phyloP scores from a whole-genome alignment of 495 filamentous ascomycete species.

The Penicillium egyptiacum region DNA sequence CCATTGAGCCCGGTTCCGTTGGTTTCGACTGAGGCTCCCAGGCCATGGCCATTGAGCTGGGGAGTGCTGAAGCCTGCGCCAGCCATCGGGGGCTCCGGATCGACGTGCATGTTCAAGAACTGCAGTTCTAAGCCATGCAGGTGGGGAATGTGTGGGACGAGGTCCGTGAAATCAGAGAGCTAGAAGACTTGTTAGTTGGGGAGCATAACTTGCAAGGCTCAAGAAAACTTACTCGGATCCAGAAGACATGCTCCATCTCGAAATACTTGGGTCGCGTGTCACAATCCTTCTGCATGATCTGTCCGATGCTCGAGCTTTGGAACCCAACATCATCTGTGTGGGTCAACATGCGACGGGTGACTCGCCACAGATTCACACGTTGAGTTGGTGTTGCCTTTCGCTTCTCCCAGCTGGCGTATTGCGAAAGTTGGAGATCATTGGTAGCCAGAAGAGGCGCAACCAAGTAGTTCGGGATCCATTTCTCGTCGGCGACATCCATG shows the following conservation, averaged over 20 bases:
- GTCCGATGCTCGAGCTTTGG: constrained; percentile 38
- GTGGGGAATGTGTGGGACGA: constrained; percentile 68
- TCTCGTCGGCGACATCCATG: constrained; percentile 51
- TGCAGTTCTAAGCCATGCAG: constrained; percentile 60
- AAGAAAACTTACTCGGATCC: constrained; percentile 61
- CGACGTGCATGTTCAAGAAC: constrained; percentile 50
- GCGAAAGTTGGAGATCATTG: constrained; percentile 69
- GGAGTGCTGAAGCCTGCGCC: constrained; percentile 8
- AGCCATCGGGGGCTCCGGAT: constrained; percentile 35
- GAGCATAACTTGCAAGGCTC: background rate
- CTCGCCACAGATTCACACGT: constrained; percentile 53
- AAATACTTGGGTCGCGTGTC: constrained; percentile 55
- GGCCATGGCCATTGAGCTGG: constrained; percentile 38
- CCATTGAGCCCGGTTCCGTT: constrained; percentile 38
- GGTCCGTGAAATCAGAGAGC: constrained; percentile 73
- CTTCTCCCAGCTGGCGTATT: constrained; percentile 71
- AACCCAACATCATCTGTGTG: constrained; percentile 44
- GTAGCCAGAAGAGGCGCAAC: constrained; percentile 73
- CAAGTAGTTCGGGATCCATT: constrained; percentile 77
- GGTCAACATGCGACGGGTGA: constrained; percentile 51
- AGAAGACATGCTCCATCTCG: constrained; percentile 65
- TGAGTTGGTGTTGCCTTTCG: constrained; percentile 48
- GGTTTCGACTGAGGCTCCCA: constrained; percentile 25
- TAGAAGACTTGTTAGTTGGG: constrained; percentile 34
- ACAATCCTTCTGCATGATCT: constrained; percentile 47